Percentiles rank a stretch among this genome's conserved stretches.
Conservation (phyloP, 1,284 basidiomycete genomes). For the Microbotryum lychnidis-dioicae region DNA sequence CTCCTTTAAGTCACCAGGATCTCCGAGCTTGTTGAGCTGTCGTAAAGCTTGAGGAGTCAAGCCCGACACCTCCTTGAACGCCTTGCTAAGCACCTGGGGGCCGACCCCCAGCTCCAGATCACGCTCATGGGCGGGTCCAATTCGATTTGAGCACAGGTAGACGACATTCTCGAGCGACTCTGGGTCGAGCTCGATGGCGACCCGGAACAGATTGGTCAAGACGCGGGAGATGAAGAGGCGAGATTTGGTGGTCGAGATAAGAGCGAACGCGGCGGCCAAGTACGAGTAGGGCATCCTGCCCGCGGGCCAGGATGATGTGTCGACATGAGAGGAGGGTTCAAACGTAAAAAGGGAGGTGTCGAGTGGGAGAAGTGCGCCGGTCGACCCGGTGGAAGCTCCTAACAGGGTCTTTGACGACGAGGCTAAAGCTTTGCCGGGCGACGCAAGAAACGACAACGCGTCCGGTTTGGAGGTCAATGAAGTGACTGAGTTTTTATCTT, state of each 20-base stretch:
- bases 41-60: conserved; percentile 59
- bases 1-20: conserved; percentile 18
- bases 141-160: conserved; percentile 81
- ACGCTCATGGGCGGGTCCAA: conserved; percentile 52
- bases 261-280: conserved; percentile 64
- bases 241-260: conserved; percentile 66
- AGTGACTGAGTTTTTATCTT: conserved; percentile 6
- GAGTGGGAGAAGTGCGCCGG: conserved; percentile 18
- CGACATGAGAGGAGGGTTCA: conserved; percentile 31
- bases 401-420: background rate
- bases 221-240: conserved; percentile 71
- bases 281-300: conserved; percentile 63
- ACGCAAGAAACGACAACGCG: background rate
- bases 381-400: background rate
- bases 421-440: conserved; percentile 13
- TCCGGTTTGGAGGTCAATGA: background rate
- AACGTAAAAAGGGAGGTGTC: conserved; percentile 39
- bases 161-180: conserved; percentile 65
- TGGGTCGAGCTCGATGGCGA: conserved; percentile 60
- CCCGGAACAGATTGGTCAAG: conserved; percentile 69
- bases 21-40: conserved; percentile 44
- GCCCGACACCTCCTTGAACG: conserved; percentile 74
- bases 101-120: conserved; percentile 43
- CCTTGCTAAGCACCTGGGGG: conserved; percentile 61
- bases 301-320: conserved; percentile 13